A percentile compares a stretch with the other conserved stretches of the same genome.
Evolutionary conservation across 768 basidiomycete genomes (phyloP).

Genomic region (Suillus brevipes): DNA sequence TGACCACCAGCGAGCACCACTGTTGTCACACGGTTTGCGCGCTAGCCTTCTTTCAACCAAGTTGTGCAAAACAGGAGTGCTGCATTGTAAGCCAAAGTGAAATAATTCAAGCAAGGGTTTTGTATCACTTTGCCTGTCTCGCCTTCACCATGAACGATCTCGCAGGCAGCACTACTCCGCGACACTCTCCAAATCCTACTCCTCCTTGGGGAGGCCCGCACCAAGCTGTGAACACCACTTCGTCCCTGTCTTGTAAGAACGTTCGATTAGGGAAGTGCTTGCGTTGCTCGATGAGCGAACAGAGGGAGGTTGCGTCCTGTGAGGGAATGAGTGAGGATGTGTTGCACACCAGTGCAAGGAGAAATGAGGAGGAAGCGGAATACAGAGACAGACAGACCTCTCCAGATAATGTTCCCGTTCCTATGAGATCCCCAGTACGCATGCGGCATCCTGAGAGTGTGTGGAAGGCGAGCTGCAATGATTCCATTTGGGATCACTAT

Average conservation of each 20-base stretch:
- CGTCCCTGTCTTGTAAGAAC: slow-evolving; percentile 4
- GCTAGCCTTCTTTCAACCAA: no score
- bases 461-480: slow-evolving; percentile 5
- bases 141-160: not conserved
- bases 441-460: slow-evolving; percentile 8
- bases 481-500: not conserved
- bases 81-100: no score
- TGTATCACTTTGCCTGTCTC: not conserved
- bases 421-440: slow-evolving; percentile 9
- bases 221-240: slow-evolving; percentile 3
- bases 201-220: not conserved
- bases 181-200: slow-evolving; percentile 9
- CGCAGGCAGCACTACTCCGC: slow-evolving; percentile 7
- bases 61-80: no score
- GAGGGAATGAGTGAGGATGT: not conserved
- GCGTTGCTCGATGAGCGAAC: slow-evolving; percentile 8
- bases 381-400: slow-evolving; percentile 1
- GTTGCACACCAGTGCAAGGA: not conserved
- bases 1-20: no score
- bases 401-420: slow-evolving; percentile 8
- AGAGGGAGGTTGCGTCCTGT: slow-evolving; percentile 4
- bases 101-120: not conserved
- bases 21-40: no score
- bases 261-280: not conserved
- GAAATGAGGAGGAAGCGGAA: not conserved